Conservation (phyloP, 345 rosid species). For the Syzygium oleosum region DNA sequence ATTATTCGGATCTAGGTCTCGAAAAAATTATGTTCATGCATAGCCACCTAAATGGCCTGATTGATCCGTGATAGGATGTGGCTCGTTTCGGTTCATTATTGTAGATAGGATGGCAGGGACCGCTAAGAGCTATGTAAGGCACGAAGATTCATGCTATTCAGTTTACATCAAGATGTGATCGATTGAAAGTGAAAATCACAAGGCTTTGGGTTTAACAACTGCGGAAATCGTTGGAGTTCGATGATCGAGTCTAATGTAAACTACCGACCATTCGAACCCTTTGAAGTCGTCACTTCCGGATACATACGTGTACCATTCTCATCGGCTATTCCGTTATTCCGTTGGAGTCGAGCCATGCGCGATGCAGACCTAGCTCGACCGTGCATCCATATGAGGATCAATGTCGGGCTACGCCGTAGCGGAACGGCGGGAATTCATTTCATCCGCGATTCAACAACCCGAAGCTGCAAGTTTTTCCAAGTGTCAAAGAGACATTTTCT, state of each 20-base stretch:
- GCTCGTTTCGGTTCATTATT: not conserved
- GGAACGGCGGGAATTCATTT: not conserved
- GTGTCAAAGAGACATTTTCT: not conserved
- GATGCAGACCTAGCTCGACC: not conserved
- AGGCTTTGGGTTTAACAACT: not conserved
- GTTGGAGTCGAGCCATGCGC: not conserved
- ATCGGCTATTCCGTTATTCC: not conserved
- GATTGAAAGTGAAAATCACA: not conserved
- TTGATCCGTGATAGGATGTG: not conserved
- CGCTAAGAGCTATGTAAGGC: not conserved
- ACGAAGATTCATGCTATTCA: not conserved
- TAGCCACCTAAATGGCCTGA: not conserved
- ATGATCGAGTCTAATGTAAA: not conserved
- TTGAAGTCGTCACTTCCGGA: no score
- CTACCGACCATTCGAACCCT: not conserved
- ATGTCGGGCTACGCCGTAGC: not conserved
- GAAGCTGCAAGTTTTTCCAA: not conserved
- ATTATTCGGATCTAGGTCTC: not conserved
- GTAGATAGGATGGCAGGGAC: not conserved
- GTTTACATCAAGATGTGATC: no score
- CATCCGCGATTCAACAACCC: not conserved
- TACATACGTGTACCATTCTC: not conserved
- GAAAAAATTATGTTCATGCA: not conserved
- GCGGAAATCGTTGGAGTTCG: not conserved
- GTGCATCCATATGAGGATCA: not conserved